Conservation (phyloP, 208 protist genomes). For the Wallacemonas sp. region DNA sequence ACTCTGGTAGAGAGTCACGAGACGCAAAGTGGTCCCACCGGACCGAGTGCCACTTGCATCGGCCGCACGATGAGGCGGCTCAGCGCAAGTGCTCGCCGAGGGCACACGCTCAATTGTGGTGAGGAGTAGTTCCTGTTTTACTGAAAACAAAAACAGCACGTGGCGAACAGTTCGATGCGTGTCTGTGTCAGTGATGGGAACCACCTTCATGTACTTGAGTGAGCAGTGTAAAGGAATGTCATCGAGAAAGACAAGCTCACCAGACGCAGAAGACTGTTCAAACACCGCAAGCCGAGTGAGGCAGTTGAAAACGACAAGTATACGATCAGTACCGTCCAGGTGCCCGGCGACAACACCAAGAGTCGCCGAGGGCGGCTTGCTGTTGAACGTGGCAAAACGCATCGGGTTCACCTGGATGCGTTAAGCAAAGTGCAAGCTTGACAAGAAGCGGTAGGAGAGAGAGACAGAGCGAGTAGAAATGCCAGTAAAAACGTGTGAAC, state of each 20-base stretch:
- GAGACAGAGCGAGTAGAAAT: too few species aligned
- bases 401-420: too few species aligned
- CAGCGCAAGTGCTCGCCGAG: neutral
- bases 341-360: slow-evolving; percentile 39
- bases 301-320: slow-evolving; percentile 44
- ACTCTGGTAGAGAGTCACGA: slow-evolving; percentile 64
- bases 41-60: too few species aligned
- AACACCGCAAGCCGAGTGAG: slow-evolving; percentile 56
- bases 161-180: slow-evolving; percentile 32
- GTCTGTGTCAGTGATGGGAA: slow-evolving; percentile 40
- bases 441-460: too few species aligned
- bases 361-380: slow-evolving; percentile 44
- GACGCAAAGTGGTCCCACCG: slow-evolving; percentile 14
- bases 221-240: slow-evolving; percentile 64
- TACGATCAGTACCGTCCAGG: slow-evolving; percentile 25
- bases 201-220: slow-evolving; percentile 61
- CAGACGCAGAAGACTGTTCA: neutral
- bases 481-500: too few species aligned
- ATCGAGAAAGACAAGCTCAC: slow-evolving; percentile 5
- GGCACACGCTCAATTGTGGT: slow-evolving; percentile 31
- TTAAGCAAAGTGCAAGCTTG: too few species aligned
- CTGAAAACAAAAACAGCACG: slow-evolving; percentile 71
- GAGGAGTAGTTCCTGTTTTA: slow-evolving; percentile 74
- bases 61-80: too few species aligned
- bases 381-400: slow-evolving; percentile 54